phyloP scores from a whole-genome alignment of 164 flowering plant genomes.

The Vitis vinifera region ASM3070453v1 NC_081809.1:20153001-20153500 shows the following conservation, averaged over 20 bases:
- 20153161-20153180: conserved; percentile 41
- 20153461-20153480: not conserved
- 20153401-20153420: conserved; percentile 8
- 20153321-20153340: conserved; percentile 57
- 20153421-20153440: conserved; percentile 16
- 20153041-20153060: no score
- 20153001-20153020: no score
- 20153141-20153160: conserved; percentile 10
- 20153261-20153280: conserved; percentile 71
- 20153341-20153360: conserved; percentile 43
- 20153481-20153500: conserved; percentile 7
- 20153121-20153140: conserved; percentile 32
- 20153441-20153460: not conserved
- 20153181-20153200: conserved; percentile 50
- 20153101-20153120: conserved; percentile 13
- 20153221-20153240: conserved; percentile 71
- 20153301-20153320: conserved; percentile 63
- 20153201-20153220: conserved; percentile 47
- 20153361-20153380: conserved; percentile 9
- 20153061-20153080: not conserved
- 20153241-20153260: conserved; percentile 72
- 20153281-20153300: conserved; percentile 64
- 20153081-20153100: not conserved
- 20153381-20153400: conserved; percentile 9
- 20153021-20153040: no score